These are phyloP conservation scores for Leptomonas pyrrhocoris DNA, from an alignment of 208 protist species.

Conservation along the genomic window DNA sequence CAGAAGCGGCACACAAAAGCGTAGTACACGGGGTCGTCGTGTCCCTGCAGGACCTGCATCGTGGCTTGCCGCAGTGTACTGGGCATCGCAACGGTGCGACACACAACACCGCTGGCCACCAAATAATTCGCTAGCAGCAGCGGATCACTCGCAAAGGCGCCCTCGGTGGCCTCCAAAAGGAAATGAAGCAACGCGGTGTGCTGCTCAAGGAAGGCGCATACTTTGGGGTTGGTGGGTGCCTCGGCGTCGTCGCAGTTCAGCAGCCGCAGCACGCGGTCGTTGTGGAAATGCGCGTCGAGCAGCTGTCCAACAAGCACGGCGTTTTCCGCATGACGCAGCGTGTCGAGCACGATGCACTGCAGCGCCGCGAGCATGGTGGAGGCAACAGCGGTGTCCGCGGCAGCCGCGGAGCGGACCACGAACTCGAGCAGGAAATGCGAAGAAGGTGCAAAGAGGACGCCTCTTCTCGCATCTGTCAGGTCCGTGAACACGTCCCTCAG, in stretches of 20 bases:
- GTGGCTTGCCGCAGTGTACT: conserved; percentile 36
- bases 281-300: conserved; percentile 43
- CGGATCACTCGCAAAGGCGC: conserved; percentile 65
- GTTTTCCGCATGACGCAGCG: neutral
- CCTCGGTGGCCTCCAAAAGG: conserved; percentile 44
- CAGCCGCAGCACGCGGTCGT: conserved; percentile 62
- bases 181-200: conserved; percentile 57
- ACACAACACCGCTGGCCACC: conserved; percentile 57
- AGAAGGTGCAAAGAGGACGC: conserved; percentile 37
- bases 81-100: conserved; percentile 41
- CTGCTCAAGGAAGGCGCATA: conserved; percentile 43
- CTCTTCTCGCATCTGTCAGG: neutral
- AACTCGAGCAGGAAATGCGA: conserved; percentile 44
- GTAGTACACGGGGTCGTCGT: conserved; percentile 45
- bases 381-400: conserved; percentile 32
- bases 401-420: conserved; percentile 29
- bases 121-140: conserved; percentile 85
- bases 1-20: conserved; percentile 71
- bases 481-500: conserved; percentile 36
- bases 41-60: conserved; percentile 28
- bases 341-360: conserved; percentile 28
- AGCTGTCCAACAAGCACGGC: conserved; percentile 37
- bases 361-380: conserved; percentile 19
- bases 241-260: conserved; percentile 73
- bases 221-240: conserved; percentile 37